Base-by-base conservation (phyloP, 2,329 filamentous ascomycete species). In the Aspergillus sp. region DNA sequence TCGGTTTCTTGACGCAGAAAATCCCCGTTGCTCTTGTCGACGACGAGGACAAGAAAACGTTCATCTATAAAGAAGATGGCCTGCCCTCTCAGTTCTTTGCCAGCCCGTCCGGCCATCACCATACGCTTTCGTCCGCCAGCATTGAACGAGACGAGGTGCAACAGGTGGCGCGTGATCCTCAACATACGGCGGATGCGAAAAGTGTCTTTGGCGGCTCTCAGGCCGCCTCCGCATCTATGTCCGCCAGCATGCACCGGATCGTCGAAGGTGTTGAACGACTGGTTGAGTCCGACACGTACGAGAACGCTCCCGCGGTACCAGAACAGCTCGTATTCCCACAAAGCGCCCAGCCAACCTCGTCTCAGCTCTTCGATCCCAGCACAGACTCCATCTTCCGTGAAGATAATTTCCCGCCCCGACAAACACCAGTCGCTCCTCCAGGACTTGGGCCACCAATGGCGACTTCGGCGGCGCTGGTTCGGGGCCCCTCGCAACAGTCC, bases 11-110 rank as follows among this genome's bases (percentile, higher is more conserved):
- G 5, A n/a, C 52, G 65, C 55, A 75, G 59, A 72, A 73, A 66
- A 76, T 79, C 14, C 79, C 80, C 9, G 63, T 82, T 19, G 71
- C 73, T 45, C 64, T 81, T 31, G 72, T 78, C 34, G 74, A 76
- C 20, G 69, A 73, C 38, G 71, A 73, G 45, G 67, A 73, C 54
- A 77, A 55, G 56, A 72, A 71, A 43, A 69, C 69, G 6, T 84
- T 84, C 59, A 71, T 78, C 49, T 83, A 80, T 54, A 73, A 77
- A 45, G 80, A 83, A 59, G 78, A 79, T 42, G 79, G 75, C 14
- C 64, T 81, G 14, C 77, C 78, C 7, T 76, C 77, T 19, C 76
- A 80, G 50, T 70, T 79, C 52, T 71, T 78, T 31, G 70, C 77
- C 4, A 80, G 75, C 45, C 76, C 77, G 34, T 64, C 67, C 43